A percentile compares a stretch with the other conserved stretches of the same genome.
phyloP scores from a whole-genome alignment of 306 rosid species.

The Leucaena leucocephala region DNA sequence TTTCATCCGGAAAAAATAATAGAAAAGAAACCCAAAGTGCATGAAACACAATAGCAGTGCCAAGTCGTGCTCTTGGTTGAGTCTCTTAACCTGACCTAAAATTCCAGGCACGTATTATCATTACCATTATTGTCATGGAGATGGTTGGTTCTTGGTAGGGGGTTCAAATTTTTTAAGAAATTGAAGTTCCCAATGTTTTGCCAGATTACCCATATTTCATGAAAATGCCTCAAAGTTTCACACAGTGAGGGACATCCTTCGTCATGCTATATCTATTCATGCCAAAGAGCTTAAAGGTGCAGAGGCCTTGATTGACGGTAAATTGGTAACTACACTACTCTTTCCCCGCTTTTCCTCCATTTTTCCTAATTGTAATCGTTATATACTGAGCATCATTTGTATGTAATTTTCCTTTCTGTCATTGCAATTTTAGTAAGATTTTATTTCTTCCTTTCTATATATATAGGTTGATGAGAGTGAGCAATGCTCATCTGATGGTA shows the following conservation, averaged over 20 bases:
- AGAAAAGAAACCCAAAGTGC: background rate
- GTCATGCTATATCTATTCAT: slow-evolving; percentile 66
- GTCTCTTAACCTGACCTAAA: background rate
- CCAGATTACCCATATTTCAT: slow-evolving; percentile 68
- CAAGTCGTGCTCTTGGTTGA: background rate
- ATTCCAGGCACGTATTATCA: background rate
- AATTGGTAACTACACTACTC: slow-evolving; percentile 58
- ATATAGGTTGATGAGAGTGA: slow-evolving; percentile 64
- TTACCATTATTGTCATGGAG: background rate
- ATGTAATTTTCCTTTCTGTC: slow-evolving; percentile 24
- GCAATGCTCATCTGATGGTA: slow-evolving; percentile 53
- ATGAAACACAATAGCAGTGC: background rate
- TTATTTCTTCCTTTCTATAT: slow-evolving; percentile 32
- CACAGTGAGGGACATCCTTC: slow-evolving; percentile 65
- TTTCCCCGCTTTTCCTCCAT: background rate
- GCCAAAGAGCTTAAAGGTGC: slow-evolving; percentile 68
- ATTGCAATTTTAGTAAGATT: slow-evolving; percentile 13
- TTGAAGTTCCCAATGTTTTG: slow-evolving; percentile 37
- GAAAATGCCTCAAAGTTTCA: slow-evolving; percentile 59
- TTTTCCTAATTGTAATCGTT: background rate
- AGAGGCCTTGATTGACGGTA: slow-evolving; percentile 75
- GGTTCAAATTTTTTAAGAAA: slow-evolving; percentile 8
- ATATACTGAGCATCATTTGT: slow-evolving; percentile 8
- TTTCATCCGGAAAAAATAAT: background rate
- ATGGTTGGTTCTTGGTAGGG: background rate